Base-by-base conservation (phyloP, 2,329 filamentous ascomycete species). In the Lachnellula suecica region DNA sequence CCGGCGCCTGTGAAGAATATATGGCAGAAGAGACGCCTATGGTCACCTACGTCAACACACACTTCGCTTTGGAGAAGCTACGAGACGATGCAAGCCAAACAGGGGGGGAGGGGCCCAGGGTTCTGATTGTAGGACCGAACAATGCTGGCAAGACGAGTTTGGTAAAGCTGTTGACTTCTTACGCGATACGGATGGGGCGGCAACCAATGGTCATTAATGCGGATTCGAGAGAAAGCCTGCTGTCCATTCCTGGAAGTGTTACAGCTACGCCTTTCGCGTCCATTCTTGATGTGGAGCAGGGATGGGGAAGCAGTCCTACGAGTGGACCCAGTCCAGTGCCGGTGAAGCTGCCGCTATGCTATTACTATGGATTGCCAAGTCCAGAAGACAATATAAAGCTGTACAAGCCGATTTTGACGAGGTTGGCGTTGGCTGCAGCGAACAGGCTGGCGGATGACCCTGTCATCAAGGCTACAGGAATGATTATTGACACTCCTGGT, bases 291-390 rank as follows among this genome's bases (percentile, higher is more conserved):
- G 79, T 96, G 23, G 89, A 93, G 64, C 87, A 91, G 56, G 90
- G 89, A 19, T 97, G 91, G 85, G 94, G 94, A 9, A 90, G 82
- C 60, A 92, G 90, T 62, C 92, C 93, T 0, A 96, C 92, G 63
- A 95, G 89, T 59, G 94, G 93, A 0, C 92, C 94, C 0, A 94
- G 88, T 61, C 82, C 85, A 1, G 85, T 96, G 17, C 92, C 93
- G 0, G 90, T 96, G 47, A 97, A 97, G 75, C 78, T 96, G 62
- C 94, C 94, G 4, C 74, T 99, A 49, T 91, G 93, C 24, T 96
- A 96, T 68, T 90, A 91, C 70, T 96, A 89, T 69, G 93, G 94
- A 15, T 76, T 88, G 57, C 78, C 82, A 47, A 84, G 78, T 56
- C 82, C 90, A 1, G 86, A 91, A 61, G 88, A 91, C 45, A 88